Base-by-base conservation (phyloP, 2,329 filamentous ascomycete species). In the Cercospora beticola region DNA sequence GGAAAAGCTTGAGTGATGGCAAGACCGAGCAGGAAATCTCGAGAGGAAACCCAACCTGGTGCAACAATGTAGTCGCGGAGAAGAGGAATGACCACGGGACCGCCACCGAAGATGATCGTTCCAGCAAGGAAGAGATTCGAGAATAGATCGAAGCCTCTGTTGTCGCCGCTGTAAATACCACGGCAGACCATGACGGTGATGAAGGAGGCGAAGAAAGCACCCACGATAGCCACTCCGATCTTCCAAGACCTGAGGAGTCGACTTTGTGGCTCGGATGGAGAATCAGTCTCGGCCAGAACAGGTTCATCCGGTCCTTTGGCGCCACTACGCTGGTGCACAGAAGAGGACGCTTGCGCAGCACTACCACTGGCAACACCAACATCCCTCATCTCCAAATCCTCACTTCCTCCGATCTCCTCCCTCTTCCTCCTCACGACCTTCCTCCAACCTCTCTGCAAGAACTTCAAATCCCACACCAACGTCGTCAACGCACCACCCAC, bases 101-200 rank as follows among this genome's bases (percentile, higher is more conserved):
- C 81, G 43, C 81, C 82, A 30, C 81, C 82, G 71, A 83, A 83
- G 68, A 83, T 83, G 68, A 83, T 82, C 1, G 90, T 92, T 0
- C 90, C 90, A 0, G 90, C 90, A 0, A 92, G 86, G 74, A 90
- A 92, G 79, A 93, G 86, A 77, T 91, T 92, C 5, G 89, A 83
- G 73, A 93, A 92, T 26, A 93, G 83, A 59, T 85, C 82, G 72
- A 88, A 87, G 0, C 84, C 78, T 0, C 88, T 78, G 0, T 86
- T 82, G 0, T 79, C 79, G 9, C 75, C 52, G 0, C 78, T 67
- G 10, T 84, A 60, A 2, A 79, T 59, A 79, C 78, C 69, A 74
- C 83, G 78, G 76, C 83, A 40, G 16, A 86, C 81, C 76, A 92
- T 85, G 23, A 90, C 76, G 1, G 80, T 73, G 60, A 87, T 79